These are phyloP conservation scores for Wallacemonas sp. DNA, from an alignment of 208 protist species.

Conservation along the genomic window DNA sequence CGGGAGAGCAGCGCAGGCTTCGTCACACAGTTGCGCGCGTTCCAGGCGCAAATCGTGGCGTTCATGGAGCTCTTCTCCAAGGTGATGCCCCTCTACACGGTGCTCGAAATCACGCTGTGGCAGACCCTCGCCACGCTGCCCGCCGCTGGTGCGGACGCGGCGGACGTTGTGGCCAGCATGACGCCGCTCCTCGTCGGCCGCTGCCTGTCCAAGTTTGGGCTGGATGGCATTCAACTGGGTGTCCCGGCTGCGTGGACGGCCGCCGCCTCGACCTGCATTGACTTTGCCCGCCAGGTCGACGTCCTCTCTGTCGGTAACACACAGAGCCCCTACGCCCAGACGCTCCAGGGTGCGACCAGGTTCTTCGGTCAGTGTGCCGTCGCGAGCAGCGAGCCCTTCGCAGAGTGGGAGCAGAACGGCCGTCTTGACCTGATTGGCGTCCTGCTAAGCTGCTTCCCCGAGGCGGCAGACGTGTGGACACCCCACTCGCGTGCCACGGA, in stretches of 20 bases:
- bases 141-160: constrained; percentile 12
- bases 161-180: constrained; percentile 30
- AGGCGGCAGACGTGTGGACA: constrained; percentile 17
- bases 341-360: constrained; percentile 36
- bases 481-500: background rate
- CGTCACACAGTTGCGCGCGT: constrained; percentile 12
- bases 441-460: constrained; percentile 49
- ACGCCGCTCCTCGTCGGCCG: constrained; percentile 64
- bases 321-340: constrained; percentile 31
- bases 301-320: constrained; percentile 57
- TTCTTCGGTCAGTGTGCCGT: constrained; percentile 67
- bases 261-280: constrained; percentile 51
- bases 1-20: constrained; percentile 7
- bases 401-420: constrained; percentile 57
- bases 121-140: constrained; percentile 37
- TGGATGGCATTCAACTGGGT: constrained; percentile 40
- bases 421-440: constrained; percentile 56
- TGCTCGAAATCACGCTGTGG: constrained; percentile 71
- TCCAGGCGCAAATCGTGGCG: constrained; percentile 34
- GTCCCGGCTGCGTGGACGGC: constrained; percentile 63
- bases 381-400: constrained; percentile 38
- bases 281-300: constrained; percentile 42
- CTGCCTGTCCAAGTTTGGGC: constrained; percentile 59
- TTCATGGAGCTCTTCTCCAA: constrained; percentile 68
- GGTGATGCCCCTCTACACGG: constrained; percentile 47